These are phyloP conservation scores for Clohesyomyces aquaticus DNA, from an alignment of 495 filamentous ascomycete species.

Conservation along the genomic window DNA sequence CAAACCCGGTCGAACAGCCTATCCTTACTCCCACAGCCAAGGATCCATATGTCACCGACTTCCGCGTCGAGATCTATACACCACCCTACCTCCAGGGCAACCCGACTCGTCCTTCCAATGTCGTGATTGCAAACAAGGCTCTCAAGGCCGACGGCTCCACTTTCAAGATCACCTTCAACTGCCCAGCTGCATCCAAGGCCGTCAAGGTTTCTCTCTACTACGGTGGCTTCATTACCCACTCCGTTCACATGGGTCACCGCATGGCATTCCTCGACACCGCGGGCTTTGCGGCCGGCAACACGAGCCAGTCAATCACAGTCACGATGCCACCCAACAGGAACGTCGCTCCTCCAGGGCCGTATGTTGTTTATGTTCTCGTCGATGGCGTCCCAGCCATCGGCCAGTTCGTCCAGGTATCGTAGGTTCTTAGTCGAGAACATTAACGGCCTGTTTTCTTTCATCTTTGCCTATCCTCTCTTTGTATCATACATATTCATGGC, in stretches of 20 bases:
- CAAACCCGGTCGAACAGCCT: conserved; percentile 63
- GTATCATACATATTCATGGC: neutral
- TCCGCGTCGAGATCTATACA: conserved; percentile 63
- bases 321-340: conserved; percentile 60
- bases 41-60: conserved; percentile 59
- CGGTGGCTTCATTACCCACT: conserved; percentile 65
- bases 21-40: conserved; percentile 49
- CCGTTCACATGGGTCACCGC: conserved; percentile 66
- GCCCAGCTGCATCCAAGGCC: conserved; percentile 45
- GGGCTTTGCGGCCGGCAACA: conserved; percentile 52
- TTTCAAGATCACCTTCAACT: conserved; percentile 56
- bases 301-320: conserved; percentile 54
- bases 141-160: conserved; percentile 52
- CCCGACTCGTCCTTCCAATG: conserved; percentile 55
- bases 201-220: conserved; percentile 60
- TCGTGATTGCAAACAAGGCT: conserved; percentile 49
- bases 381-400: conserved; percentile 60
- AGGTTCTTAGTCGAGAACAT: neutral
- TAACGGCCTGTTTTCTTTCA: neutral
- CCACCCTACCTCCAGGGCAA: conserved; percentile 62
- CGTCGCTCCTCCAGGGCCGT: conserved; percentile 62
- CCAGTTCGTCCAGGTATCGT: conserved; percentile 38
- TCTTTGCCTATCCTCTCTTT: neutral
- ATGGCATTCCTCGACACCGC: conserved; percentile 59
- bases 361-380: conserved; percentile 62